Base-by-base conservation (phyloP, 768 basidiomycete genomes). In the Coprinopsis strossmayeri region DNA sequence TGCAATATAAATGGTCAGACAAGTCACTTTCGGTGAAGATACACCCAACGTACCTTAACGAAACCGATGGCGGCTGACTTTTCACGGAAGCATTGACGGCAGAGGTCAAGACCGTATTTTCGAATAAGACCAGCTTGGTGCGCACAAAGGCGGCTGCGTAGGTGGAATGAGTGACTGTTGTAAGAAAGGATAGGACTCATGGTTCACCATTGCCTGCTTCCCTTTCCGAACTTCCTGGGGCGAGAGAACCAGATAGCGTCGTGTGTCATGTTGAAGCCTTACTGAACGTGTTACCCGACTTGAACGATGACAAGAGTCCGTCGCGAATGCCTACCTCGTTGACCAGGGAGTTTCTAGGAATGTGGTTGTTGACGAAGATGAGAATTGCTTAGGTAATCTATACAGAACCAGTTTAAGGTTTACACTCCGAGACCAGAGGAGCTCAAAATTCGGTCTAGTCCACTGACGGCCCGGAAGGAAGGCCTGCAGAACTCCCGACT, bases 31-130 rank as follows among this genome's bases (percentile, higher is more conserved):
- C n/a, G n/a, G n/a, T n/a, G n/a, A n/a, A n/a, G n/a, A n/a, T n/a
- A n/a, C n/a, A n/a, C n/a, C n/a, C 27, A 10, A 11, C 76, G 56
- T 57, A 94, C 93, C 89, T 96, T 96, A 65, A 78, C 74, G 77
- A 96, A 96, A 52, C 93, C 93, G 60, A 96, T 96, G 52, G 87
- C 85, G 58, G 84, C 79, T 45, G 91, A 78, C 74, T 92, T 93
- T 76, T 96, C 93, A 59, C 93, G 88, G 87, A 95, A 96, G 73
- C 93, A 96, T 71, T 96, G 93, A 70, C 93, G 89, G 74, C 93
- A 96, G 59, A 96, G 86, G 74, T 95, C 91, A 58, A 95, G 82
- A 50, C 93, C 92, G 71, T 95, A 93, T 72, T 94, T 91, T 72
- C 93, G 88, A 69, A 96, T 92, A 68, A 96, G 82, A 85, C 93